Base-by-base conservation (phyloP, 1,139 yeast genomes). In the Hemisphaericaspora lyxosophila region DNA sequence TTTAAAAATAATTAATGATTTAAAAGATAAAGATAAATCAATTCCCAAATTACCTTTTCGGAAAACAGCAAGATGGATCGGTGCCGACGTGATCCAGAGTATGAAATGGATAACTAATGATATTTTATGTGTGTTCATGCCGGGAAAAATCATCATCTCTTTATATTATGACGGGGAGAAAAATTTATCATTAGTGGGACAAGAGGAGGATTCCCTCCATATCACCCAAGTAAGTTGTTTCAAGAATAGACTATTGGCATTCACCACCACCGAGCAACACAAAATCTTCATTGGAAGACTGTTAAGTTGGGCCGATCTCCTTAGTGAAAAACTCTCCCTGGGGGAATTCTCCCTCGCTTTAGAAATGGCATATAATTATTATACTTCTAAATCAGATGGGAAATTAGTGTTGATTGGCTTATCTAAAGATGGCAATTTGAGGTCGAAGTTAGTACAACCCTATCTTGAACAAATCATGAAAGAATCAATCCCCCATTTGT, bases 251-350 rank as follows among this genome's bases (percentile, higher is more conserved):
- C 28, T 62, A 7, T 40, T 67, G 22, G 40, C 44, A 15, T 34
- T 46, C n/a, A 33, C 42, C 1, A 37, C 12, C 18, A 3, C 13
- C 3, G 13, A 34, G 12, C 38, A 39, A 4, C 14, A 33, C 4
- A 2, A 62, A 63, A 30, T 70, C 64, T 43, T 62, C 5, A 67
- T 80, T 11, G 94, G 90, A 0, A 64, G 79, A 12, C 59, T 80
- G 11, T 67, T 80, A 4, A 81, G 76, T 48, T 87, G 96, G 96
- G 88, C 89, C 0, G 94, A 85, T 50, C 64, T 75, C 16, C 55
- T 82, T 12, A 62, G 70, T 40, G 71, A 64, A 11, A 57, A 78
- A 11, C 63, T 86, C 44, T 64, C 75, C 7, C 49, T 58, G 5
- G 76, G 75, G 1, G 60, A 72, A 25, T 83, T 80, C 41, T 59